These are phyloP conservation scores for Boletus pseudo-olivaceus DNA, from an alignment of 768 basidiomycete genomes.

Conservation along the genomic window DNA sequence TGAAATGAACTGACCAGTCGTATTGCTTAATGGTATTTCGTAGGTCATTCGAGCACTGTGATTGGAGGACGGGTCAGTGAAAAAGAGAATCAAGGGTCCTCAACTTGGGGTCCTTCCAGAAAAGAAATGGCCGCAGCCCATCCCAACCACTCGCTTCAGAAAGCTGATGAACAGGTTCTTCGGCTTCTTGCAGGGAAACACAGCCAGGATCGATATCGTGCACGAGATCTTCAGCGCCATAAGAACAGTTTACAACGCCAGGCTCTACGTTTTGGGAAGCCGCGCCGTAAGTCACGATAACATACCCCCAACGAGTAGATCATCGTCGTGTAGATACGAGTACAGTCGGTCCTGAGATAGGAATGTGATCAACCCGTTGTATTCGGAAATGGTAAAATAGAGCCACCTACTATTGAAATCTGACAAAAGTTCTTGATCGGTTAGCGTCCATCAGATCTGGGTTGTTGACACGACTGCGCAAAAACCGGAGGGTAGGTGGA, in stretches of 20 bases:
- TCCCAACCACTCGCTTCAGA: too few species aligned
- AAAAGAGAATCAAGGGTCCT: too few species aligned
- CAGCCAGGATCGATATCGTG: not conserved
- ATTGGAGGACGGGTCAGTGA: too few species aligned
- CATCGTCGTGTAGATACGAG: not conserved
- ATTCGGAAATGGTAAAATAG: not conserved
- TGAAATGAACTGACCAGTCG: too few species aligned
- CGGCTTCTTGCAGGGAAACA: not conserved
- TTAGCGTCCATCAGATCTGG: not conserved
- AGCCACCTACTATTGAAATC: too few species aligned
- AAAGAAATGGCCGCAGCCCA: too few species aligned
- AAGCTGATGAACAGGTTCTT: not conserved
- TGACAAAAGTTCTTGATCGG: too few species aligned
- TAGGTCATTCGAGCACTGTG: too few species aligned
- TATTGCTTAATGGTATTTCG: too few species aligned
- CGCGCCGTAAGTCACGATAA: slow-evolving; percentile 4
- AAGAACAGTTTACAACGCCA: slow-evolving; percentile 5
- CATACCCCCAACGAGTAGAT: not conserved
- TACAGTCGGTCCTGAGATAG: not conserved
- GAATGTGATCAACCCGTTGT: not conserved
- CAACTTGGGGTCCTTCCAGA: too few species aligned
- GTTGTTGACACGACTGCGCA: not conserved
- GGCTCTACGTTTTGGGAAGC: not conserved
- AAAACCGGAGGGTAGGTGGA: not conserved
- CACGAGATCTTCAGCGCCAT: not conserved